Percentiles rank a stretch among this genome's conserved stretches.
Conservation (phyloP, 148 eudicot species). For the Silene conica region DNA sequence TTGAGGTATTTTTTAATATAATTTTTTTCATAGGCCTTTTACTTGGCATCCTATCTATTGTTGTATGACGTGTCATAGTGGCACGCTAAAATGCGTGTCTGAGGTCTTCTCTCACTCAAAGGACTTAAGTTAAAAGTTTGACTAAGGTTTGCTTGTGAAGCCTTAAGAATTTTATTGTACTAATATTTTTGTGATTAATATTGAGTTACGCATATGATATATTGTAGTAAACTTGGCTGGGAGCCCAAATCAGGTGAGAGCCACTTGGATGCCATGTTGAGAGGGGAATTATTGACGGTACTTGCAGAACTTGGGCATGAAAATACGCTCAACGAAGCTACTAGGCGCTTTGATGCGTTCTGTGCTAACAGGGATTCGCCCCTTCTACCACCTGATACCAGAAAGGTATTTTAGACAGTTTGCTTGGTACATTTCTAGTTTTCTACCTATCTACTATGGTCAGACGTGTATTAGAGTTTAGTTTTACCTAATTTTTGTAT, state of each 20-base stretch:
- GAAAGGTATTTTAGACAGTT: conserved; percentile 50
- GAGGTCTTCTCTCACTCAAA: neutral
- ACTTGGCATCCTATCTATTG: no score
- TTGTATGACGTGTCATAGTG: no score
- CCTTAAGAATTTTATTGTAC: neutral
- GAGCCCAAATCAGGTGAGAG: conserved; percentile 82
- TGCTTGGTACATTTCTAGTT: neutral
- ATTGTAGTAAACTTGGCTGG: conserved; percentile 83
- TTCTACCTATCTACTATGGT: neutral
- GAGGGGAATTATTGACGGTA: conserved; percentile 80
- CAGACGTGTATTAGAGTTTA: neutral
- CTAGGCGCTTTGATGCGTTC: conserved; percentile 71
- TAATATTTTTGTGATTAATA: neutral
- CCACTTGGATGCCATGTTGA: conserved; percentile 94
- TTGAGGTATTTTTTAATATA: no score
- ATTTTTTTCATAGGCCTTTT: no score
- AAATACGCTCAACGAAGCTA: conserved; percentile 65
- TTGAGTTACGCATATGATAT: neutral
- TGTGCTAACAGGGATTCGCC: conserved; percentile 66
- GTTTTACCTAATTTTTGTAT: neutral
- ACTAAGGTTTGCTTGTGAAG: neutral
- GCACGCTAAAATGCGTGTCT: neutral
- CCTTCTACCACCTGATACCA: conserved; percentile 90
- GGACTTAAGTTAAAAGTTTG: neutral
- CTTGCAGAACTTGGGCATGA: conserved; percentile 80